Conservation (phyloP, 108 stramenopile genomes). For the Seminavis robusta region DNA sequence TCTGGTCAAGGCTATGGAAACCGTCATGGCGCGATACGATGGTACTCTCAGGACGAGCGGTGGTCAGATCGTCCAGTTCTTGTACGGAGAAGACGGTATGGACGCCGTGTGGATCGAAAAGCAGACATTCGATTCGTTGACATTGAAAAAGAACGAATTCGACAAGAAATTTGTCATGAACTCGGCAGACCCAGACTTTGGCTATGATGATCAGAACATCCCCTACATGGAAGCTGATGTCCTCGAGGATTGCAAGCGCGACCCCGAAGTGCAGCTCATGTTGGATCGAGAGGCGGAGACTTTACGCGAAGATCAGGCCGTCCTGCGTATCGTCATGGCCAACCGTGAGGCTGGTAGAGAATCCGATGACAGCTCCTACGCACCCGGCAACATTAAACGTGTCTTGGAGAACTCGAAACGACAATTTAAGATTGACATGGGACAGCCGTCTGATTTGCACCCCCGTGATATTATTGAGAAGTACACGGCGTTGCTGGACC, state of each 20-base stretch:
- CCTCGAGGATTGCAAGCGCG: constrained; percentile 80
- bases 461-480: constrained; percentile 80
- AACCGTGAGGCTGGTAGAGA: constrained; percentile 89
- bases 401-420: constrained; percentile 90
- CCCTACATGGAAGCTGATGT: constrained; percentile 81
- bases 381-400: constrained; percentile 91
- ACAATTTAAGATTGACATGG: constrained; percentile 87
- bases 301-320: constrained; percentile 81
- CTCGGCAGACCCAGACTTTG: constrained; percentile 81
- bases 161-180: constrained; percentile 73
- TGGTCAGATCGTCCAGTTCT: constrained; percentile 95
- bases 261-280: constrained; percentile 80
- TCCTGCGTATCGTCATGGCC: constrained; percentile 82
- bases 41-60: constrained; percentile 92
- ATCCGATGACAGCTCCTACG: constrained; percentile 77
- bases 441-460: constrained; percentile 82
- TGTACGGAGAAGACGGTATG: constrained; percentile 99
- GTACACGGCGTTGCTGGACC: constrained; percentile 73
- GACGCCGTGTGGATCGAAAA: constrained; percentile 98
- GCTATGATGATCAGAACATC: constrained; percentile 71
- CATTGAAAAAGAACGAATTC: constrained; percentile 73
- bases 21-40: constrained; percentile 96
- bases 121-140: constrained; percentile 90
- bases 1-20: constrained; percentile 98
- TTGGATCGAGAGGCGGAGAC: constrained; percentile 88